Base-by-base conservation (phyloP, 2,329 filamentous ascomycete species). In the Xylaria sp. region DNA sequence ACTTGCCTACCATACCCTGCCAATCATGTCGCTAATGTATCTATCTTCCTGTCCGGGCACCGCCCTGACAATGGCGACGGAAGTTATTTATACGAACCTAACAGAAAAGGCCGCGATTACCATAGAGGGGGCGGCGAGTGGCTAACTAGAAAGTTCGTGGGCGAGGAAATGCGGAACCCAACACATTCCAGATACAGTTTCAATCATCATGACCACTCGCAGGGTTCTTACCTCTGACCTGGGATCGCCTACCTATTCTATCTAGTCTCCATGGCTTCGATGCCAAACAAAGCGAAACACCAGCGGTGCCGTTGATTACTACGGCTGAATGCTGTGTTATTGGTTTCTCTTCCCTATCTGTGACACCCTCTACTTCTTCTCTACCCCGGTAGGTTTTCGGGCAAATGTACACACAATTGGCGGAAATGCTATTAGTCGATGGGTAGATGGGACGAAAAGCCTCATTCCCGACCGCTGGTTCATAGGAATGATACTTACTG, bases 181-280 rank as follows among this genome's bases (percentile, higher is more conserved):
- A 67, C 48, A 63, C 63, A 71, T 65, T 67, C 67, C 69, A 61
- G 52, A 67, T 60, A 65, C 59, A 61, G 55, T 62, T 67, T 69
- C 58, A 67, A 71, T 71, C 69, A 71, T 69, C 64, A 69, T 69
- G 64, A 67, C 67, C 64, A 58, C 53, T 60, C 53, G 63, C 69
- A 67, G 64, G 69, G 69, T 65, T 67, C 64, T 53, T 57, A 46
- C 57, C n/a, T 50, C 60, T 43, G 28, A 45, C 66, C 39, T 53
- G 56, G 57, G 57, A 62, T 55, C 25, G 55, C 58, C 52, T 60
- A 43, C 43, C 36, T 61, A 55, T 36, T 58, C 34, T 55, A 62
- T 66, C 60, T 64, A 67, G 53, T 62, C 45, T 59, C 39, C 23
- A 43, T 32, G 53, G 66, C 50, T 46, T 61, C 52, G 61, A 59